Conservation (phyloP, 164 flowering plant species). For the Annona cherimola region DNA sequence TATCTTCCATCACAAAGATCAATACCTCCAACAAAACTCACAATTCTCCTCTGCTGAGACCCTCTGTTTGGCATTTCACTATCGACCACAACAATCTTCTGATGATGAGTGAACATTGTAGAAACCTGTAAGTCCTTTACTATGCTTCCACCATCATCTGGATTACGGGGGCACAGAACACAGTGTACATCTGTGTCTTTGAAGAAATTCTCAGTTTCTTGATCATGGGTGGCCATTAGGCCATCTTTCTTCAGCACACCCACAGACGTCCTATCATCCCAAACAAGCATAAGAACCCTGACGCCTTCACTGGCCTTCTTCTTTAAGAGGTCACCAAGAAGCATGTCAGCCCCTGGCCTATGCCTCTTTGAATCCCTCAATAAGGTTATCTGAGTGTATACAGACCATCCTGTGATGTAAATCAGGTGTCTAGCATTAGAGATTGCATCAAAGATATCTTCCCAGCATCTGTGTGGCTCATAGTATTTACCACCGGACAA, state of each 20-base stretch:
- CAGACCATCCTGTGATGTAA: constrained; percentile 84
- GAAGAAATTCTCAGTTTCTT: constrained; percentile 57
- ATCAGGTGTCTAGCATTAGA: constrained; percentile 58
- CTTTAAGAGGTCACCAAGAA: constrained; percentile 68
- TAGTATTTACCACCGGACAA: constrained; percentile 47
- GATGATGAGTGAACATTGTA: constrained; percentile 84
- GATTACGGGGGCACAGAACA: constrained; percentile 68
- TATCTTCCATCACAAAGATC: constrained; percentile 81
- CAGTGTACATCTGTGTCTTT: constrained; percentile 49
- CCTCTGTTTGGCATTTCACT: constrained; percentile 33
- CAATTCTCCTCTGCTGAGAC: constrained; percentile 43
- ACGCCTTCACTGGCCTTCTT: constrained; percentile 77
- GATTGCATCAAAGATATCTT: constrained; percentile 72
- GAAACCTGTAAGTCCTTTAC: constrained; percentile 55
- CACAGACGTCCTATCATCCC: constrained; percentile 82
- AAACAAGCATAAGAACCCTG: constrained; percentile 72
- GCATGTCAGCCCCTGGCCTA: constrained; percentile 48
- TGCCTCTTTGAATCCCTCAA: constrained; percentile 56
- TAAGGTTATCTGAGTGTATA: constrained; percentile 55
- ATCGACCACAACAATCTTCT: constrained; percentile 67
- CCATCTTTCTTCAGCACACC: constrained; percentile 54
- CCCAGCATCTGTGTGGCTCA: constrained; percentile 73
- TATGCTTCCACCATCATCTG: constrained; percentile 54
- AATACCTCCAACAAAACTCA: constrained; percentile 70
- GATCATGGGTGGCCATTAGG: constrained; percentile 75